These are phyloP conservation scores for Emericellopsis atlantica DNA, from an alignment of 2,329 filamentous ascomycete species.

Conservation along the genomic window DNA sequence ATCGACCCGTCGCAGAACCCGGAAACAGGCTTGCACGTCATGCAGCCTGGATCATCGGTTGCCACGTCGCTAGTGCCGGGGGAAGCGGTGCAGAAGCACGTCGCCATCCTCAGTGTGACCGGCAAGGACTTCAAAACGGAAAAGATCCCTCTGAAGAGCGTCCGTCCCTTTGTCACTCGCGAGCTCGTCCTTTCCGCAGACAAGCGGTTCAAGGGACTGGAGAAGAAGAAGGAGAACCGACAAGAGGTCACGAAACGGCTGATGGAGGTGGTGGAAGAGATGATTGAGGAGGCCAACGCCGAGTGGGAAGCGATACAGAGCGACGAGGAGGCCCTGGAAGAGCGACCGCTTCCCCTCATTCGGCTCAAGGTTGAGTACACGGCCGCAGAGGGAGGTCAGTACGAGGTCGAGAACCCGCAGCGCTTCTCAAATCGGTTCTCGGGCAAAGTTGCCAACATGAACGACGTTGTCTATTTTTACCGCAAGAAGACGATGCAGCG, in stretches of 20 bases:
- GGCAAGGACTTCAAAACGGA: slow-evolving; percentile 72
- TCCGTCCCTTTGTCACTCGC: slow-evolving; percentile 79
- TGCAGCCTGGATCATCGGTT: slow-evolving; percentile 94
- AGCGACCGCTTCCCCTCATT: slow-evolving; percentile 67
- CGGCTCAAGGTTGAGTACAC: slow-evolving; percentile 86
- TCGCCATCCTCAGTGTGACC: slow-evolving; percentile 73
- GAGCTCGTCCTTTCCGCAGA: slow-evolving; percentile 72
- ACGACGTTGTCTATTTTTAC: slow-evolving; percentile 88
- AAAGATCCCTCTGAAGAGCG: slow-evolving; percentile 72
- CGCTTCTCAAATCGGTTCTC: slow-evolving; percentile 89
- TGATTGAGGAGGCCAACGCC: slow-evolving; percentile 73
- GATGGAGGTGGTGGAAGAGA: slow-evolving; percentile 65
- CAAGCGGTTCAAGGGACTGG: slow-evolving; percentile 62
- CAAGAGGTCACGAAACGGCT: slow-evolving; percentile 67
- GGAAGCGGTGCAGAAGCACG: slow-evolving; percentile 83
- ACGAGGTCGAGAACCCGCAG: slow-evolving; percentile 89
- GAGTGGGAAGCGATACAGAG: slow-evolving; percentile 75
- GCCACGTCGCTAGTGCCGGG: slow-evolving; percentile 85
- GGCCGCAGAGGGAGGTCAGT: slow-evolving; percentile 71
- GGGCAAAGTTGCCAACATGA: slow-evolving; percentile 83
- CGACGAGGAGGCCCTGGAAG: slow-evolving; percentile 43
- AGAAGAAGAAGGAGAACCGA: slow-evolving; percentile 72
- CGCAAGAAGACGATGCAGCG: slow-evolving; percentile 62
- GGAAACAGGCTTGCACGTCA: slow-evolving; percentile 85
- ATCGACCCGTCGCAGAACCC: slow-evolving; percentile 76